Conservation (phyloP, 169 alveolate genomes). For the Plasmodium relictum region DNA sequence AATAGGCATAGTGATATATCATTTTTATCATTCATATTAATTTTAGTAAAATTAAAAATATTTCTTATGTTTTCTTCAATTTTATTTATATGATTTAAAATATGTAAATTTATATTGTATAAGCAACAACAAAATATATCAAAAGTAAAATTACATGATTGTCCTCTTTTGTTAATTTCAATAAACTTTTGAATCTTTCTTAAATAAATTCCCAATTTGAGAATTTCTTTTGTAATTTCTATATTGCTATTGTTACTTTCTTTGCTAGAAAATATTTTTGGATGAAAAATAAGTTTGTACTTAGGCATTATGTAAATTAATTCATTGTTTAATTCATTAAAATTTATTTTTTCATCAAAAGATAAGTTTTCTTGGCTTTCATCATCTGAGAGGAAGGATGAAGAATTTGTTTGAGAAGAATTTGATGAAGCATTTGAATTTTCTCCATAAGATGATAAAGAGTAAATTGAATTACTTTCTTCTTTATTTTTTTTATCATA, state of each 20-base stretch:
- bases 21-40: constrained; percentile 33
- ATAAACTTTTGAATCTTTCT: constrained; percentile 56
- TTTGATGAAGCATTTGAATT: background rate
- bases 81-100: constrained; percentile 49
- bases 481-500: background rate
- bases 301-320: constrained; percentile 41
- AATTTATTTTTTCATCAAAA: background rate
- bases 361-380: background rate
- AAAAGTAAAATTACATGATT: constrained; percentile 56
- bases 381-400: background rate
- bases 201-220: constrained; percentile 53
- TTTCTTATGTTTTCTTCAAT: constrained; percentile 69
- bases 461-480: constrained; percentile 24
- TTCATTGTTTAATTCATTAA: constrained; percentile 23
- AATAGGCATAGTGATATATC: constrained; percentile 47
- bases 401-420: background rate
- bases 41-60: constrained; percentile 64
- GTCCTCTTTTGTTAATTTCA: constrained; percentile 68
- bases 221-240: constrained; percentile 52
- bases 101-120: constrained; percentile 50
- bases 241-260: constrained; percentile 49
- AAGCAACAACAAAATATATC: constrained; percentile 72
- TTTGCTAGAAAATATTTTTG: constrained; percentile 4
- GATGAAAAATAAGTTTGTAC: constrained; percentile 50
- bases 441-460: constrained; percentile 20